phyloP scores from a whole-genome alignment of 257 asterid genomes.

The Petrea volubilis region DNA sequence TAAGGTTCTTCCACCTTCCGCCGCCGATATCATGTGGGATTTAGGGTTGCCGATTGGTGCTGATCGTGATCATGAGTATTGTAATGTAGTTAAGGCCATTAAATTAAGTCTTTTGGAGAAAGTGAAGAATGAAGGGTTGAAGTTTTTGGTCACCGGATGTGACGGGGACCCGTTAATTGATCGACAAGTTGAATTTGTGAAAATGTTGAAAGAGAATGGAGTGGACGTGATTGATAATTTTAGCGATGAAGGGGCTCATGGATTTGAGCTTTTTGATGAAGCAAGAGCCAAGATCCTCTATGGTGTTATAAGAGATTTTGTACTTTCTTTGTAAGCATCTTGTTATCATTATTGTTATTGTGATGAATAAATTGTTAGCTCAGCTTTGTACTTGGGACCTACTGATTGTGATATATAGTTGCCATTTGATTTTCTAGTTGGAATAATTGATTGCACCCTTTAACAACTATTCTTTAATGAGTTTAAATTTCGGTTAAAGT shows the following conservation, averaged over 20 bases:
- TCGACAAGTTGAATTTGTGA: slow-evolving; percentile 30
- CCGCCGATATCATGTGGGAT: slow-evolving; percentile 44
- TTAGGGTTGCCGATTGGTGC: slow-evolving; percentile 42
- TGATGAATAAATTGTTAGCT: background rate
- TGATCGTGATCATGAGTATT: slow-evolving; percentile 47
- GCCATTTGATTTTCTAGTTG: no score
- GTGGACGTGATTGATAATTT: slow-evolving; percentile 30
- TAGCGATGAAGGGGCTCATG: slow-evolving; percentile 46
- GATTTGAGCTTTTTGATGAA: slow-evolving; percentile 26
- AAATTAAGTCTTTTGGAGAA: slow-evolving; percentile 2
- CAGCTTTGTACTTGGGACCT: no score
- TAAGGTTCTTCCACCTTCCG: slow-evolving; percentile 13
- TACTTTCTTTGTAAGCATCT: slow-evolving; percentile 11
- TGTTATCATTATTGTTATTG: background rate
- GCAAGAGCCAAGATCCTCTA: slow-evolving; percentile 8
- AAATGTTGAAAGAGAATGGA: slow-evolving; percentile 33
- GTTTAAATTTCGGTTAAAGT: no score
- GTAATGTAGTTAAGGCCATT: slow-evolving; percentile 31
- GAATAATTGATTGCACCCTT: no score
- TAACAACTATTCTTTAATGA: no score
- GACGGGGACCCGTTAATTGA: slow-evolving; percentile 50
- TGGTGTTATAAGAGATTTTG: slow-evolving; percentile 18
- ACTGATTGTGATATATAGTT: no score
- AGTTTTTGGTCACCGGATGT: slow-evolving; percentile 32
- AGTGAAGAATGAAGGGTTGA: slow-evolving; percentile 28